These are phyloP conservation scores for Actinomortierella wolfii DNA, from an alignment of 371 early-diverging fungal species.

Conservation along the genomic window DNA sequence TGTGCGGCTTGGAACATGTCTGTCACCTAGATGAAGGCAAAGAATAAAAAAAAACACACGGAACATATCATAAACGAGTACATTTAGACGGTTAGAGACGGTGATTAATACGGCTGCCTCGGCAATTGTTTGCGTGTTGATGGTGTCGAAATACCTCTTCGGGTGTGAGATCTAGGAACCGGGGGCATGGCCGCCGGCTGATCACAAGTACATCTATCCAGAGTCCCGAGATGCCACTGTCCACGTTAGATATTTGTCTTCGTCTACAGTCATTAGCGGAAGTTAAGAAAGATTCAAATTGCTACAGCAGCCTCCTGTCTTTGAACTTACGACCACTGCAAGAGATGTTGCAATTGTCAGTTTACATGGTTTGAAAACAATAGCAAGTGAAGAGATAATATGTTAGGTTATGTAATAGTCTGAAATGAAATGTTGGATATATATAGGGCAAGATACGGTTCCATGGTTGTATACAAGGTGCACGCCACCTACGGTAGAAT, in stretches of 20 bases:
- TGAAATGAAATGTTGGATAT: too few species aligned
- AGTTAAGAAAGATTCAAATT: too few species aligned
- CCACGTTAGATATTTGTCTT: too few species aligned
- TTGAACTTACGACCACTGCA: neutral
- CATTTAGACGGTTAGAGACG: neutral
- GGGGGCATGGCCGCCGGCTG: conserved; percentile 66
- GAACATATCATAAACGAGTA: neutral
- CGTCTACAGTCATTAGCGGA: too few species aligned
- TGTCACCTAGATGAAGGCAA: conserved; percentile 28
- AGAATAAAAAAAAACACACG: neutral
- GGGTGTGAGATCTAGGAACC: conserved; percentile 73
- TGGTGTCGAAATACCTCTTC: conserved; percentile 66
- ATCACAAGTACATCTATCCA: conserved; percentile 82
- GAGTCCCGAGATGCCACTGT: too few species aligned
- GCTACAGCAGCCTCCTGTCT: too few species aligned
- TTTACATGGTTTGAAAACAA: too few species aligned
- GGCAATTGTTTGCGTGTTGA: neutral
- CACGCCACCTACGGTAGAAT: conserved; percentile 81
- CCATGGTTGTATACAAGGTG: too few species aligned
- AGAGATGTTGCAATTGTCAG: neutral
- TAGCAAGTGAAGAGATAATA: too few species aligned
- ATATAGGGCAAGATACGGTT: too few species aligned
- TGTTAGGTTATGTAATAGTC: too few species aligned
- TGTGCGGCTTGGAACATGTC: conserved; percentile 86
- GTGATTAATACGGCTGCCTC: too few species aligned